A percentile compares a stretch with the other conserved stretches of the same genome.
Evolutionary conservation across 768 basidiomycete genomes (phyloP).

Genomic region (Kwoniella pini): DNA sequence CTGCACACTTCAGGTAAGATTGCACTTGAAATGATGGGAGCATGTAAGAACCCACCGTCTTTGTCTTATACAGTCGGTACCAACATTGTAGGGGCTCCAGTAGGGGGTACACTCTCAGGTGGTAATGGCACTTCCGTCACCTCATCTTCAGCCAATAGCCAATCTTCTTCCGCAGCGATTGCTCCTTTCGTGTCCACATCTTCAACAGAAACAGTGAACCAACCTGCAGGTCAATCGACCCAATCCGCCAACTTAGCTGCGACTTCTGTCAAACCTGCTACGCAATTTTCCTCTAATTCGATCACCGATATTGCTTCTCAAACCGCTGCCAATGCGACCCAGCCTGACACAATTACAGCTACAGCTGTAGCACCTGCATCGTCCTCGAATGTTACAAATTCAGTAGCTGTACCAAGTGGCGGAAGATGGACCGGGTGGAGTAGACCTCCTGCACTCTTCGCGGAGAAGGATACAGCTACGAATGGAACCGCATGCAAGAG

Average conservation of each 20-base stretch:
- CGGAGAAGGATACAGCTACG: not conserved
- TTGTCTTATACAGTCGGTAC: constrained; percentile 3
- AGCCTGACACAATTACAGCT: too few species aligned
- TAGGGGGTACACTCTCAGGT: not conserved
- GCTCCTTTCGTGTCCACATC: too few species aligned
- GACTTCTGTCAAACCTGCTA: not conserved
- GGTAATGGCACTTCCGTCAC: not conserved
- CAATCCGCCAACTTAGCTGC: not conserved
- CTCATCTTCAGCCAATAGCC: not conserved
- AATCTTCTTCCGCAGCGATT: not conserved
- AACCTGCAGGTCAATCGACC: too few species aligned
- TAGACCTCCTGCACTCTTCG: not conserved
- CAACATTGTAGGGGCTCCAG: not conserved
- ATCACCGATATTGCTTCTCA: too few species aligned
- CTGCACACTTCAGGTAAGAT: not conserved
- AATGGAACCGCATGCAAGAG: not conserved
- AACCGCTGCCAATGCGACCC: too few species aligned
- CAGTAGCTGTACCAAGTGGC: too few species aligned
- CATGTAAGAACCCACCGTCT: constrained; percentile 2
- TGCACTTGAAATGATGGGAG: constrained; percentile 4
- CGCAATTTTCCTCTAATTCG: not conserved
- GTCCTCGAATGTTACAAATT: not conserved
- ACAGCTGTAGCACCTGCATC: not conserved
- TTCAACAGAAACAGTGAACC: too few species aligned
- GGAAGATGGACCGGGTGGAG: not conserved